A percentile compares a stretch with the other conserved stretches of the same genome.
These are phyloP conservation scores for Leptomonas seymouri DNA, from an alignment of 208 protist genomes.

Conservation along the genomic window DNA sequence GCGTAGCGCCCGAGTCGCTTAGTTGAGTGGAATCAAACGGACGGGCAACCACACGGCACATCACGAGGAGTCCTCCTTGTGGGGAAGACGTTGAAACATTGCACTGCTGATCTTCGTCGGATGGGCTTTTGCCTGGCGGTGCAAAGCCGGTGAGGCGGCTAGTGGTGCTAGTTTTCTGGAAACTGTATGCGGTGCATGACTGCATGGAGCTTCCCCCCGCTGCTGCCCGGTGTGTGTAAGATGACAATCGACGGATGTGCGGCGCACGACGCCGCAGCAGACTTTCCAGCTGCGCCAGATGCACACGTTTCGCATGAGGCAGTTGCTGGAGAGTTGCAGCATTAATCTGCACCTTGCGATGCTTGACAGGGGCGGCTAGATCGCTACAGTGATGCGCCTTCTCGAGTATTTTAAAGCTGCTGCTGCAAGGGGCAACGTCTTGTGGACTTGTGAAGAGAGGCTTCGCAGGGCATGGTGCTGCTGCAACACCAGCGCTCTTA, in stretches of 20 bases:
- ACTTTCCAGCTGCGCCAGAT: conserved; percentile 24
- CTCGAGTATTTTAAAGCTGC: neutral
- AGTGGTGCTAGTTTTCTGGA: neutral
- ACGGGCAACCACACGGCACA: conserved; percentile 17
- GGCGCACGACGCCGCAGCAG: conserved; percentile 19
- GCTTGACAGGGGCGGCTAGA: neutral
- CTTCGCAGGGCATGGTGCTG: neutral
- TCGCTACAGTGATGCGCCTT: neutral
- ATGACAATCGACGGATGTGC: neutral
- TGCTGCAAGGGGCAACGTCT: neutral
- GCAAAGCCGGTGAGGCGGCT: no score
- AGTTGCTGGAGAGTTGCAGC: conserved; percentile 12
- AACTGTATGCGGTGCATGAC: neutral
- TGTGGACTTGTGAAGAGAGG: neutral
- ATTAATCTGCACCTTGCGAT: conserved; percentile 7
- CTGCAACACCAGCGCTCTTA: neutral
- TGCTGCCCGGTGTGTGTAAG: no score
- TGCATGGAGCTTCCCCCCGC: no score
- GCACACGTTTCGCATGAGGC: conserved; percentile 5
- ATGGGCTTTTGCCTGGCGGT: no score
- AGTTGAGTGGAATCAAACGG: neutral
- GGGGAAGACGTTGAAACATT: neutral
- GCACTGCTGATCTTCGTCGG: no score
- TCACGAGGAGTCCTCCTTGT: conserved; percentile 18
- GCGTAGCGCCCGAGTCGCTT: neutral